These are phyloP conservation scores for Aspergillus sp. DNA, from an alignment of 2,329 filamentous ascomycete species.

Conservation along the genomic window DNA sequence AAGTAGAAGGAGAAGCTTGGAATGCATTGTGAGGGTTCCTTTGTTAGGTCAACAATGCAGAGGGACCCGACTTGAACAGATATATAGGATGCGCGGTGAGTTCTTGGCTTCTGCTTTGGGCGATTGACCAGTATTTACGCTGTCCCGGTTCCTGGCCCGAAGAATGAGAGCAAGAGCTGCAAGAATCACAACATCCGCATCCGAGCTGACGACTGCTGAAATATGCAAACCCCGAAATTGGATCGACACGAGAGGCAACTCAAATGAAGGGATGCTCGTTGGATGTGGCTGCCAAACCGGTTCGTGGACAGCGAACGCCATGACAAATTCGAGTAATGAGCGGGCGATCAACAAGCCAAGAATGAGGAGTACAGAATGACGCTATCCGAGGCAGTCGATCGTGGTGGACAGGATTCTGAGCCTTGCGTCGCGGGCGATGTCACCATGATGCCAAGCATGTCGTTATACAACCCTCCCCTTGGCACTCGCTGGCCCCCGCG, in stretches of 20 bases:
- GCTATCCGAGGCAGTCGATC: neutral
- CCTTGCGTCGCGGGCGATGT: neutral
- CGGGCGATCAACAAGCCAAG: neutral
- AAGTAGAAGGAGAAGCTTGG: constrained; percentile 17
- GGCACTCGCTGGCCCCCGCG: neutral
- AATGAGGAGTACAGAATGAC: neutral
- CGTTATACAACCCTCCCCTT: constrained; percentile 4
- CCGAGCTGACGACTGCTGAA: neutral
- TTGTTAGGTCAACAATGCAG: neutral
- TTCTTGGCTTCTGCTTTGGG: neutral
- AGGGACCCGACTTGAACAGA: neutral
- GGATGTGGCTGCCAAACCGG: neutral
- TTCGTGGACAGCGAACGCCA: neutral
- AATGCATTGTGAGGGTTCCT: constrained; percentile 14
- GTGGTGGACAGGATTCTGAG: no score
- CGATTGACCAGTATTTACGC: neutral
- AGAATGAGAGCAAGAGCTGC: neutral
- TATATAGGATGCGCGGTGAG: neutral
- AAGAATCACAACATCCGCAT: constrained; percentile 2
- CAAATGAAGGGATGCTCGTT: neutral
- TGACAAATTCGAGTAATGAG: neutral
- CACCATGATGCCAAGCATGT: constrained; percentile 11
- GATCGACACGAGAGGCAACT: neutral
- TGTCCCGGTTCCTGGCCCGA: neutral
- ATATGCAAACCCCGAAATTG: constrained; percentile 3